These are phyloP conservation scores for Nicotiana attenuata DNA, from an alignment of 257 asterid genomes.

Conservation along the genomic window DNA sequence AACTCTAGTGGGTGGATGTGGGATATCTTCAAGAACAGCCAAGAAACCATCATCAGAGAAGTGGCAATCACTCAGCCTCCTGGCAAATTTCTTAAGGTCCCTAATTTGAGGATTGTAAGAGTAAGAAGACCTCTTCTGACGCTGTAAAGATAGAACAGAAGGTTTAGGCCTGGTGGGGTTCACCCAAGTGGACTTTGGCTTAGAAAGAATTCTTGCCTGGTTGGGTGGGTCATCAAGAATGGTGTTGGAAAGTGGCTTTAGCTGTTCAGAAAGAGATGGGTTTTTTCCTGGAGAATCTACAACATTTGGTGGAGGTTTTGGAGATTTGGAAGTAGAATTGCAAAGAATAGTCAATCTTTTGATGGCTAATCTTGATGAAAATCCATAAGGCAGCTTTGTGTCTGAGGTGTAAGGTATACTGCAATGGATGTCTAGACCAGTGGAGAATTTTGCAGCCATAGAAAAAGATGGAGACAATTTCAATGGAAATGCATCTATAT, in stretches of 20 bases:
- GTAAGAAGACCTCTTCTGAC: slow-evolving; percentile 63
- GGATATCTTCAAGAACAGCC: slow-evolving; percentile 51
- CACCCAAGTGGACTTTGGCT: slow-evolving; percentile 89
- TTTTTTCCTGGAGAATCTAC: slow-evolving; percentile 25
- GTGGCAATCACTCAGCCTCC: slow-evolving; percentile 54
- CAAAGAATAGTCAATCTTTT: slow-evolving; percentile 39
- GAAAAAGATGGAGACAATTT: slow-evolving; percentile 4
- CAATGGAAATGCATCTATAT: background rate
- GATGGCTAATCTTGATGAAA: slow-evolving; percentile 28
- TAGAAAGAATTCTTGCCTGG: slow-evolving; percentile 46
- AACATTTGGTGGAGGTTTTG: slow-evolving; percentile 29
- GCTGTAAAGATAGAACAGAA: slow-evolving; percentile 72
- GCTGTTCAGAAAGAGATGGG: slow-evolving; percentile 82
- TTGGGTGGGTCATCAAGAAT: slow-evolving; percentile 61
- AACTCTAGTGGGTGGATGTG: slow-evolving; percentile 54
- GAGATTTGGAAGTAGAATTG: slow-evolving; percentile 32
- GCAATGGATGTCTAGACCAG: slow-evolving; percentile 31
- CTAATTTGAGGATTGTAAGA: slow-evolving; percentile 62
- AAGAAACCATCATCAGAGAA: slow-evolving; percentile 41
- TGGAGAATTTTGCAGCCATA: slow-evolving; percentile 68
- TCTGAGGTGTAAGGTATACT: slow-evolving; percentile 38
- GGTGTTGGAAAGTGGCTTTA: slow-evolving; percentile 66
- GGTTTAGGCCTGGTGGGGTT: slow-evolving; percentile 86
- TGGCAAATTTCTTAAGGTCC: slow-evolving; percentile 58
- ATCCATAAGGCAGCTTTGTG: slow-evolving; percentile 30